phyloP scores from a whole-genome alignment of 73 alveolate species.

The Paraurostyla sp. region DNA sequence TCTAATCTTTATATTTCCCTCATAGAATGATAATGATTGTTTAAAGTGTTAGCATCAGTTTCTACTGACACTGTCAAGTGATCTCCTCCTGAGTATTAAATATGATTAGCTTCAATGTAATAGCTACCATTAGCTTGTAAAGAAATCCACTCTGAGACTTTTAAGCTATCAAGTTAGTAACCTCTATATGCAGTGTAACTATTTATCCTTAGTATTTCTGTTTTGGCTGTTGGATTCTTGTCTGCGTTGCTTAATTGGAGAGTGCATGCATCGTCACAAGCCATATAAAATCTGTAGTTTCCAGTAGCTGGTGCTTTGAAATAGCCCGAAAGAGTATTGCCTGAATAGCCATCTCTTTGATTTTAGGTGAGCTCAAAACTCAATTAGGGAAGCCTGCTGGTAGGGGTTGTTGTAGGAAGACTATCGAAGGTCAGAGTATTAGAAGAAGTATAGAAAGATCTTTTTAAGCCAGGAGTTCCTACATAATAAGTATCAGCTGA shows the following conservation, averaged over 20 bases:
- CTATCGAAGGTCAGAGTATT: background rate
- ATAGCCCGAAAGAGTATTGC: background rate
- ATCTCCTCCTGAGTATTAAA: conserved; percentile 12
- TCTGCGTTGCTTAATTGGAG: background rate
- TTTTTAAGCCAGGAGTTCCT: conserved; percentile 13
- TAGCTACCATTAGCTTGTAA: background rate
- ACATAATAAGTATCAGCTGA: conserved; percentile 9
- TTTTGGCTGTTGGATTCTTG: conserved; percentile 28
- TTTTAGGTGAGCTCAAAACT: background rate
- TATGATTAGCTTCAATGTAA: conserved; percentile 19
- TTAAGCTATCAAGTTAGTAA: background rate
- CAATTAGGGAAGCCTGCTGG: background rate
- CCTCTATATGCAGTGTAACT: conserved; percentile 15
- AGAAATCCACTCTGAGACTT: background rate
- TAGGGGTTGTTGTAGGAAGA: background rate
- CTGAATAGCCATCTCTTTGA: background rate
- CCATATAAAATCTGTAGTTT: conserved; percentile 42
- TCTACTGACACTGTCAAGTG: conserved; percentile 41
- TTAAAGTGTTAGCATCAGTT: background rate
- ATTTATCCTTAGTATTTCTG: background rate
- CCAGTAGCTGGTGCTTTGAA: conserved; percentile 47
- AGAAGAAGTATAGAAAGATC: background rate
- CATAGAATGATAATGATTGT: conserved; percentile 6
- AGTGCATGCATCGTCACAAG: conserved; percentile 45
- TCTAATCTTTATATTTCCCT: conserved; percentile 38